phyloP scores from a whole-genome alignment of 306 rosid genomes.

The Lupinus albus region DNA sequence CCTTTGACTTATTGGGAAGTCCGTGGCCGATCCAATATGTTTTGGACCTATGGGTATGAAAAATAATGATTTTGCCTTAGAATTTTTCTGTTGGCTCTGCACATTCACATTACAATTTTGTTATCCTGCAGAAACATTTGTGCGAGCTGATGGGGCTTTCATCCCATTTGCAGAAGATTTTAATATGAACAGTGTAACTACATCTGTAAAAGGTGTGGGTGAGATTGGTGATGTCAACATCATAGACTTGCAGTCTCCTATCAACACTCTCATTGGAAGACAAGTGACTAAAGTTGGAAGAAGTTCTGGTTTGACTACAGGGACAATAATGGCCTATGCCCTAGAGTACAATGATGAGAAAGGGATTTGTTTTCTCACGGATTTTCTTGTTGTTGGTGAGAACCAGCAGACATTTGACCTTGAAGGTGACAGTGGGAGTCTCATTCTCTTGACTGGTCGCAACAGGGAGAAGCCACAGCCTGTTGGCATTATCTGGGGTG shows the following conservation, averaged over 20 bases:
- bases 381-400: slow-evolving; percentile 98
- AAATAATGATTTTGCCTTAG: slow-evolving; percentile 42
- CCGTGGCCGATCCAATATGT: too few relatives aligned
- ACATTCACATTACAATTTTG: slow-evolving; percentile 45
- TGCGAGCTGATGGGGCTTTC: slow-evolving; percentile 98
- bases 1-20: too few relatives aligned
- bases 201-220: slow-evolving; percentile 82
- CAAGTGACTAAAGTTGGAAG: slow-evolving; percentile 95
- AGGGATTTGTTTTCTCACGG: slow-evolving; percentile 97
- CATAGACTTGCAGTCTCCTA: slow-evolving; percentile 93
- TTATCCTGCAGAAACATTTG: slow-evolving; percentile 90
- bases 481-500: slow-evolving; percentile 99
- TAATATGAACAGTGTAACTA: slow-evolving; percentile 65
- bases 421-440: slow-evolving; percentile 99
- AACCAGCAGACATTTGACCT: slow-evolving; percentile 97
- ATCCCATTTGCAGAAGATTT: slow-evolving; percentile 91
- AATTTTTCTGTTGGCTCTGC: slow-evolving; percentile 36
- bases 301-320: slow-evolving; percentile 95
- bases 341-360: slow-evolving; percentile 95
- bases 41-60: too few relatives aligned
- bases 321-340: slow-evolving; percentile 95
- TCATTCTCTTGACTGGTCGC: slow-evolving; percentile 81
- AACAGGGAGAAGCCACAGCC: slow-evolving; percentile 82
- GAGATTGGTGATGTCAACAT: slow-evolving; percentile 82
- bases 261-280: slow-evolving; percentile 87